A percentile compares a stretch with the other conserved stretches of the same genome.
These are phyloP conservation scores for Suhomyces sp. DNA, from an alignment of 805 yeast genomes.

Conservation along the genomic window DNA sequence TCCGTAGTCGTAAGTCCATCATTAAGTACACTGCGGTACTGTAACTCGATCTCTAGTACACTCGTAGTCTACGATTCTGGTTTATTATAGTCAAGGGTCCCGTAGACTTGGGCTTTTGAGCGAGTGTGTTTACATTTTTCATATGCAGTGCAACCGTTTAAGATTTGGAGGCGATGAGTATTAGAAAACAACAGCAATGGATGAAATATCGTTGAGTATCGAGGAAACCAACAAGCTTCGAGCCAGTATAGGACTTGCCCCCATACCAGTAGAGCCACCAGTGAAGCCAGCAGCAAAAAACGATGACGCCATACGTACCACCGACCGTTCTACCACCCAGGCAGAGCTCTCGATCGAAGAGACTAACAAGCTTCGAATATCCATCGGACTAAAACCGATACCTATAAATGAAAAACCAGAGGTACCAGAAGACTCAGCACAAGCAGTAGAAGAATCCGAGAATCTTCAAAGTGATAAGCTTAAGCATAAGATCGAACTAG, in stretches of 20 bases:
- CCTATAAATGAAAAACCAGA: conserved; percentile 15
- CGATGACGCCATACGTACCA: neutral
- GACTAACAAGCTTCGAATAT: conserved; percentile 51
- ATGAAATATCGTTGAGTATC: conserved; percentile 24
- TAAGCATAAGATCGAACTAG: conserved; percentile 13
- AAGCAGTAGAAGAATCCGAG: neutral
- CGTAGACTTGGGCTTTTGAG: neutral
- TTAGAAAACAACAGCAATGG: neutral
- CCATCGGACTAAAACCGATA: conserved; percentile 54
- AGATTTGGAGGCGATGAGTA: neutral
- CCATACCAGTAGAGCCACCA: conserved; percentile 24
- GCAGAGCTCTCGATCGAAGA: conserved; percentile 46
- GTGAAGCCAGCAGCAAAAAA: neutral
- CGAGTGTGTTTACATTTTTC: neutral
- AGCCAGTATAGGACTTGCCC: conserved; percentile 36
- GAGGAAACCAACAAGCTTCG: conserved; percentile 46
- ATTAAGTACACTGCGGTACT: neutral
- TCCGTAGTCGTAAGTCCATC: neutral
- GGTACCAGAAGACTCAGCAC: neutral
- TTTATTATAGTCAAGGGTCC: neutral
- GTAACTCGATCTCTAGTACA: neutral
- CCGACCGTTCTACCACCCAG: neutral
- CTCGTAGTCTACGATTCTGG: neutral
- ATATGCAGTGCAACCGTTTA: neutral
- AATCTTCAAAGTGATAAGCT: conserved; percentile 6